These are phyloP conservation scores for Bryum argenteum DNA, from an alignment of 225 moss, liverwort and hornwort species.

Conservation along the genomic window DNA sequence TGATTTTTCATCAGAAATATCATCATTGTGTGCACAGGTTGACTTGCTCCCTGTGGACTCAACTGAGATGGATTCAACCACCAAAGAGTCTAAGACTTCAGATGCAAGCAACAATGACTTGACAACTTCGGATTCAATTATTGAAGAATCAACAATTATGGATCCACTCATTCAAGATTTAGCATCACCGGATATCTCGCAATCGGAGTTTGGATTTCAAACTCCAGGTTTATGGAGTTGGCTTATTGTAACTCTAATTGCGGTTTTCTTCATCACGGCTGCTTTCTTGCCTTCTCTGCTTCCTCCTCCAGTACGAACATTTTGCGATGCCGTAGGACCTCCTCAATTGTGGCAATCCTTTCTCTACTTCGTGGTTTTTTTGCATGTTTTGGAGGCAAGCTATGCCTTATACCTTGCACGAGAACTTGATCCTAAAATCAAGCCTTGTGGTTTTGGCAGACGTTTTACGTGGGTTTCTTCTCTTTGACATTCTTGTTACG, in stretches of 20 bases:
- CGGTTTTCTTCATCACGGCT: not conserved
- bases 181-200: not conserved
- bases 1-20: conserved; percentile 13
- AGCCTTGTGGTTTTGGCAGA: conserved; percentile 62
- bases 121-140: no score
- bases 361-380: not conserved
- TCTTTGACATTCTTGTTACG: conserved; percentile 42
- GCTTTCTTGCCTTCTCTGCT: conserved; percentile 43
- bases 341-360: conserved; percentile 31
- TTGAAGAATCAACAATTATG: not conserved
- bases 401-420: conserved; percentile 52
- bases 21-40: conserved; percentile 33
- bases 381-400: conserved; percentile 41
- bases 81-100: not conserved
- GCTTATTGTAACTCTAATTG: conserved; percentile 22
- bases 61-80: not conserved
- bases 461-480: conserved; percentile 38
- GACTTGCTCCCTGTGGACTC: conserved; percentile 25
- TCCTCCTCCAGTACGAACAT: conserved; percentile 49
- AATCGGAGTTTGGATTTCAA: conserved; percentile 19
- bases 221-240: conserved; percentile 19
- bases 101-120: no score
- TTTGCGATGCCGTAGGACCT: conserved; percentile 35
- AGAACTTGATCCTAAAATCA: conserved; percentile 53
- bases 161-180: not conserved